These are phyloP conservation scores for Cryphonectria radicalis DNA, from an alignment of 2,329 filamentous ascomycete genomes.

Conservation along the genomic window DNA sequence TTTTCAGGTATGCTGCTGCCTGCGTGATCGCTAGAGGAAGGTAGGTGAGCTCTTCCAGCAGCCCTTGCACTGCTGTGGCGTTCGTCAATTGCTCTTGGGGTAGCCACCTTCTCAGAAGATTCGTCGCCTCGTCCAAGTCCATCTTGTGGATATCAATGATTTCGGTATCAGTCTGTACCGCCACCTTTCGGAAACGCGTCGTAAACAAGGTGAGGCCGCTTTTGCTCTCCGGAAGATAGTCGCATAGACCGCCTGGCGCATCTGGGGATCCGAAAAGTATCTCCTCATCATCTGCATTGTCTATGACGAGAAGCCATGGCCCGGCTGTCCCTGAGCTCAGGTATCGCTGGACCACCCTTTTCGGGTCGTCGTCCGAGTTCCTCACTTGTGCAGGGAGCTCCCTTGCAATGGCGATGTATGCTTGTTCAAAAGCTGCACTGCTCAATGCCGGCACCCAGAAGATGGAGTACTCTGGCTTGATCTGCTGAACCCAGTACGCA, in stretches of 20 bases:
- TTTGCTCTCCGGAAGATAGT: neutral
- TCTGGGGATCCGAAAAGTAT: neutral
- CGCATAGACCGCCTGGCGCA: neutral
- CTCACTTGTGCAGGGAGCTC: neutral
- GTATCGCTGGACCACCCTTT: neutral
- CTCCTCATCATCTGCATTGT: neutral
- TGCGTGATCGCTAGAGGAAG: neutral
- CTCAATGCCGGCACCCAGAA: constrained; percentile 45
- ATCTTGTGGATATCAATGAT: neutral
- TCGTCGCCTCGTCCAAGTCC: neutral
- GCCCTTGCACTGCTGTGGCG: neutral
- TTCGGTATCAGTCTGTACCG: neutral
- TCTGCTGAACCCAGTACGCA: constrained; percentile 36
- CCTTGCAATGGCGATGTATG: constrained; percentile 40
- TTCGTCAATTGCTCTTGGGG: too few species aligned
- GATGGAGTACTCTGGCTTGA: constrained; percentile 39
- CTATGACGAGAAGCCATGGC: neutral
- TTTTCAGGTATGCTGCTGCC: neutral
- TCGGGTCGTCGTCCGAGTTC: neutral
- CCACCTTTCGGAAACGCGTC: neutral
- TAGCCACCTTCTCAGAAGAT: neutral
- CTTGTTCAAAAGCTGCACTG: constrained; percentile 39
- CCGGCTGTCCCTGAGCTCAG: neutral
- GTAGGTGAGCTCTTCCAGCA: neutral
- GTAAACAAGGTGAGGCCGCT: neutral